These are phyloP conservation scores for Buxus sempervirens DNA, from an alignment of 164 flowering plant genomes.

Conservation along the genomic window DNA sequence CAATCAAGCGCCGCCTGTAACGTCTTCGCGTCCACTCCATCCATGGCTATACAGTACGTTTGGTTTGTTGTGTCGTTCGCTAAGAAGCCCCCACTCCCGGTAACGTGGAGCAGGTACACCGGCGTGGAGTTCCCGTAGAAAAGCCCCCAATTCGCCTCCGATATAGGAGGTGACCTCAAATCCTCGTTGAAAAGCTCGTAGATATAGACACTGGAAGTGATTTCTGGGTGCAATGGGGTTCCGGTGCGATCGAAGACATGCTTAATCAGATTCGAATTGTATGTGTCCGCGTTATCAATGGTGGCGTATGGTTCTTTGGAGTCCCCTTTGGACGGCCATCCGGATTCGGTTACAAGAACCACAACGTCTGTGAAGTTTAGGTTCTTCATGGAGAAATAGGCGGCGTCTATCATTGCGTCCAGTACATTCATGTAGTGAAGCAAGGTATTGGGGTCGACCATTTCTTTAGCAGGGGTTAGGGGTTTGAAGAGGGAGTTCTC, in stretches of 20 bases:
- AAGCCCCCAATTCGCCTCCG: constrained; percentile 92
- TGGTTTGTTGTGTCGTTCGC: constrained; percentile 89
- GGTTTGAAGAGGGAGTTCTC: constrained; percentile 81
- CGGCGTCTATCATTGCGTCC: constrained; percentile 93
- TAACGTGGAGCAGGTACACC: constrained; percentile 76
- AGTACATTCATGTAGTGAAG: constrained; percentile 89
- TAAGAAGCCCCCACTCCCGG: constrained; percentile 75
- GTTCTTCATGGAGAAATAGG: constrained; percentile 79
- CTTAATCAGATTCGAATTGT: constrained; percentile 83
- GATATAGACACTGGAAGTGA: constrained; percentile 76
- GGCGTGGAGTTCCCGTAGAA: constrained; percentile 75
- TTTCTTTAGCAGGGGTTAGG: constrained; percentile 77
- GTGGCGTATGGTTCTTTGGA: constrained; percentile 82
- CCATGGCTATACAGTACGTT: constrained; percentile 79
- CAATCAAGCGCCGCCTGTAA: constrained; percentile 94
- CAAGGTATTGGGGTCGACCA: constrained; percentile 94
- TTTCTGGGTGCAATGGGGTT: constrained; percentile 82
- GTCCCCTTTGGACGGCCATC: constrained; percentile 94
- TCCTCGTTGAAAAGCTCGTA: constrained; percentile 95
- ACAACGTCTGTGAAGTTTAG: constrained; percentile 69
- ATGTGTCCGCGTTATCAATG: constrained; percentile 76
- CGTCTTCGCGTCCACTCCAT: constrained; percentile 58
- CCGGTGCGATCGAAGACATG: constrained; percentile 70
- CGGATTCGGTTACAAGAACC: constrained; percentile 80
- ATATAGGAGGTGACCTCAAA: constrained; percentile 63